A percentile compares a stretch with the other conserved stretches of the same genome.
These are phyloP conservation scores for Plasmodium vivax DNA, from an alignment of 169 alveolate species.

Conservation along the genomic window DNA sequence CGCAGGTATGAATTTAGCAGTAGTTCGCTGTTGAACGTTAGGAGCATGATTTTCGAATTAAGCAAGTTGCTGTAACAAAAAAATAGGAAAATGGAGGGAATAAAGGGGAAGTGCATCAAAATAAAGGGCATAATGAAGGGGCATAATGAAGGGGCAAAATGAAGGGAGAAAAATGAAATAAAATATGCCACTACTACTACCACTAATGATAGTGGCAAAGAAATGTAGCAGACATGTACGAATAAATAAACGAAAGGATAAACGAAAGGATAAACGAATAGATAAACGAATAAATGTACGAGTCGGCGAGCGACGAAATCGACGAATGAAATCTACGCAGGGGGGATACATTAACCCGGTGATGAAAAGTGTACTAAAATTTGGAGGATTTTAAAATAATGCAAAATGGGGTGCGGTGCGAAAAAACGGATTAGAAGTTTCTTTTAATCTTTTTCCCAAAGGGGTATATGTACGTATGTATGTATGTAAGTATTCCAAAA, in stretches of 20 bases:
- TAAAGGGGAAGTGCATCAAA: neutral
- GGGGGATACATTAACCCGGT: neutral
- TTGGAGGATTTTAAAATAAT: neutral
- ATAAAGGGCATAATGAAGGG: neutral
- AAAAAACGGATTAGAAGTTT: neutral
- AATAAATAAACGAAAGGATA: neutral
- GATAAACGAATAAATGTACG: neutral
- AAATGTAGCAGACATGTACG: neutral
- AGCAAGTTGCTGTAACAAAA: conserved; percentile 14
- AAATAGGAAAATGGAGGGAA: neutral
- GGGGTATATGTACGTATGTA: no score
- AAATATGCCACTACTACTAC: neutral
- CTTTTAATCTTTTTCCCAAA: neutral
- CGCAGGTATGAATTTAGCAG: conserved; percentile 42
- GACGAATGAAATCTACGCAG: neutral
- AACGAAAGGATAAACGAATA: neutral
- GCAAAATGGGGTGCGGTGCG: neutral
- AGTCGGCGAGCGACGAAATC: neutral
- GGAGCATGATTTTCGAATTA: conserved; percentile 25
- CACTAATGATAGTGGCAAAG: neutral
- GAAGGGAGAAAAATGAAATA: no score
- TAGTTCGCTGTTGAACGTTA: conserved; percentile 3
- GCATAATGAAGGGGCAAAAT: no score
- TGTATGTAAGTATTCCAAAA: no score
- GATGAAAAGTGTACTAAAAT: neutral